Evolutionary conservation across 2,329 filamentous ascomycete species (phyloP), one percentile per base, ranked within the genome.

Genomic region (Furcasterigmium furcatum): DNA sequence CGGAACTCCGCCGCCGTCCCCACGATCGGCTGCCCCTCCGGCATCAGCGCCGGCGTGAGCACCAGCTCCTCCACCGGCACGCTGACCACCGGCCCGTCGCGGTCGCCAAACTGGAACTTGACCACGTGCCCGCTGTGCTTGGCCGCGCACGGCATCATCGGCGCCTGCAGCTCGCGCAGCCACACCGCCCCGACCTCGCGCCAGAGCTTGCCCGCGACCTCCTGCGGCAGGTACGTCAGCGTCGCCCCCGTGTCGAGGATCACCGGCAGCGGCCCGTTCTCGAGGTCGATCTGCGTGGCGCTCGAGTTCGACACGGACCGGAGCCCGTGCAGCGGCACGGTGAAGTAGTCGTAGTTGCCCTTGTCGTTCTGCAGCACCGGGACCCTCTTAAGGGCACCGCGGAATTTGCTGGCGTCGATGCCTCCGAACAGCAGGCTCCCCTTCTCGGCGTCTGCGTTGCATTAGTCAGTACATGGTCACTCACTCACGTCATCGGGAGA

Each of bases 371-470:
- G 60, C 5, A 64, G 68, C 49, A 90, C 72, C 14, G 84, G 72
- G 22, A 91, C 70, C 6, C 74, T 78, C 38, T 74, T 72, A 25
- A 91, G 71, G 3, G 77, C 63, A 40, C 87, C 87, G 1, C 72
- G 61, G 64, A 82, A 94, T 60, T 91, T 91, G 48, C 76, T 78
- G 0, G 80, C 87, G 60, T 92, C 87, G 47, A 91, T 81, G n/a
- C 87, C 88, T 32, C 88, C 88, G 54, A 92, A 94, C 2, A 92
- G 70, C 48, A 92, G 84, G 54, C 71, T 85, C 29, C 88, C 88
- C 2, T 76, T 83, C 48, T 74, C 82, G 1, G 86, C 65, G 47
- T 71, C 72, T 62, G 52, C 43, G 57, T 57, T 38, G 54, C 55
- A 45, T 14, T n/a, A 16, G 18, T 43, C 30, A 54, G 39, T 18